A percentile compares a stretch with the other conserved stretches of the same genome.
Conservation (phyloP, 768 basidiomycete species). For the Boletus sp. region DNA sequence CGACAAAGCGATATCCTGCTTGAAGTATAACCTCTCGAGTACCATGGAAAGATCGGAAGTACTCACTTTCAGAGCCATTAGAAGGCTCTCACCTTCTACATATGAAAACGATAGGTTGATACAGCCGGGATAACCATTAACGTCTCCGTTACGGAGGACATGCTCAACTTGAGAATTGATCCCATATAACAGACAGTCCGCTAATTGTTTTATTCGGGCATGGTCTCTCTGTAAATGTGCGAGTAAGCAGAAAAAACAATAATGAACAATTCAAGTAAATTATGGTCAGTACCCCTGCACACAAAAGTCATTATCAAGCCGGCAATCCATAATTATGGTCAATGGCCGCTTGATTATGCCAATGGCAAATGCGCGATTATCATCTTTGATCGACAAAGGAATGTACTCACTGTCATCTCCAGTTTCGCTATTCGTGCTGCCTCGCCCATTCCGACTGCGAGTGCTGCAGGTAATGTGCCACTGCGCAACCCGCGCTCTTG, state of each 20-base stretch:
- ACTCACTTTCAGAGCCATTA: constrained; percentile 94
- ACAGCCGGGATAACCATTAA: constrained; percentile 91
- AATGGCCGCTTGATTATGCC: constrained; percentile 45
- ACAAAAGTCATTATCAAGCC: constrained; percentile 62
- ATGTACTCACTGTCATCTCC: constrained; percentile 85
- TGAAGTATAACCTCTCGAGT: neutral
- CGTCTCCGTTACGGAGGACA: constrained; percentile 93
- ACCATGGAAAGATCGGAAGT: neutral
- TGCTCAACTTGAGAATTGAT: constrained; percentile 85
- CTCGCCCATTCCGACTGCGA: constrained; percentile 92
- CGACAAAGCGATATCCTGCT: constrained; percentile 91
- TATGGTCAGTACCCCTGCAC: constrained; percentile 94
- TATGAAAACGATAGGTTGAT: constrained; percentile 95
- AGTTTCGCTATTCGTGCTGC: constrained; percentile 87
- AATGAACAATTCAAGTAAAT: neutral
- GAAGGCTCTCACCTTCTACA: constrained; percentile 93
- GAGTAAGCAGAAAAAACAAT: constrained; percentile 1
- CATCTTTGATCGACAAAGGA: constrained; percentile 39
- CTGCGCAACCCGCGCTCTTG: constrained; percentile 95
- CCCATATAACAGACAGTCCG: constrained; percentile 75
- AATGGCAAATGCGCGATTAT: constrained; percentile 40
- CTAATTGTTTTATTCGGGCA: constrained; percentile 65
- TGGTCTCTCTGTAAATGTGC: constrained; percentile 66
- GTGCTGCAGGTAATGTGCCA: constrained; percentile 87
- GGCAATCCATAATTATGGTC: constrained; percentile 27